Conservation (phyloP, 371 early-diverging fungal species). For the Parasitella parasitica region DNA sequence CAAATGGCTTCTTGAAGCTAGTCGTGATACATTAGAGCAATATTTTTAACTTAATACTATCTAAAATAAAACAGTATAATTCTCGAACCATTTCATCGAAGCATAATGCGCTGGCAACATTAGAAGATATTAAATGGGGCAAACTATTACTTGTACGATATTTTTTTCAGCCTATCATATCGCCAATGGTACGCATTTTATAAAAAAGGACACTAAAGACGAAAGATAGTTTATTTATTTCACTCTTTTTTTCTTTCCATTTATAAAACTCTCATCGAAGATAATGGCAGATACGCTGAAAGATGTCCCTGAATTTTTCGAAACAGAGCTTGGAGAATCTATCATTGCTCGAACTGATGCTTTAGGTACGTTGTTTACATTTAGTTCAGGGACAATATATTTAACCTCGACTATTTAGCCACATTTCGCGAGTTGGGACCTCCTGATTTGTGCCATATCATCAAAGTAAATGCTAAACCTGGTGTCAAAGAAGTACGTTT, state of each 20-base stretch:
- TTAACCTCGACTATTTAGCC: conserved; percentile 36
- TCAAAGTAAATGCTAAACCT: conserved; percentile 82
- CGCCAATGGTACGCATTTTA: neutral
- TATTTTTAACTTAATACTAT: conserved; percentile 9
- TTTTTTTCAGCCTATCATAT: neutral
- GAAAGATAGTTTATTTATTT: neutral
- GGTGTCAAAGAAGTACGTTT: conserved; percentile 74
- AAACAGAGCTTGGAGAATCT: conserved; percentile 85
- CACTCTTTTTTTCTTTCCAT: conserved; percentile 1
- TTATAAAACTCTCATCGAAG: neutral
- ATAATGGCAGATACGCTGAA: conserved; percentile 61
- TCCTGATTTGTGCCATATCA: conserved; percentile 93
- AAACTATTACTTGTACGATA: no score
- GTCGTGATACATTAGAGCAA: conserved; percentile 26
- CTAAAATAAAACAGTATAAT: neutral
- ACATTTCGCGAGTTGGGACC: conserved; percentile 93
- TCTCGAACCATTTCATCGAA: neutral
- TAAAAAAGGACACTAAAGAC: neutral
- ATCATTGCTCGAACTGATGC: conserved; percentile 87
- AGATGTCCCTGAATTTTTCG: conserved; percentile 93
- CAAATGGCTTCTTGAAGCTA: conserved; percentile 31
- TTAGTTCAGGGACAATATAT: neutral
- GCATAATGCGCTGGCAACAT: no score
- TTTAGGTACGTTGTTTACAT: conserved; percentile 60
- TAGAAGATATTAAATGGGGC: no score